These are phyloP conservation scores for Isatis tinctoria DNA, from an alignment of 345 rosid species.

Conservation along the genomic window DNA sequence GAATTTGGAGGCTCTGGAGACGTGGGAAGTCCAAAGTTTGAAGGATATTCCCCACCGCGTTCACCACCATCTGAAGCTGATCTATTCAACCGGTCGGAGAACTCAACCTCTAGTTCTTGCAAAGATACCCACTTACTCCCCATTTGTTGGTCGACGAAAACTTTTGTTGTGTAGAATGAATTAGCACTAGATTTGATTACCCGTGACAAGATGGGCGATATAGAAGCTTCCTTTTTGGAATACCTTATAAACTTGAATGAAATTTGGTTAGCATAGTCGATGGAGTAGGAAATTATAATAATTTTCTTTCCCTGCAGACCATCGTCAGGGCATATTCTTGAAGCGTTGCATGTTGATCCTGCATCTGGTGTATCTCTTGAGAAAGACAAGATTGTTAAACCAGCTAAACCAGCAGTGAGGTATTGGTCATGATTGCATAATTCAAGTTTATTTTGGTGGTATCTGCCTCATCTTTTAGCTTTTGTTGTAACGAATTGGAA, in stretches of 20 bases:
- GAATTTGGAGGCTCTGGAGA: constrained; percentile 91
- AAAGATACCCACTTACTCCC: constrained; percentile 83
- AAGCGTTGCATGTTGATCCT: constrained; percentile 96
- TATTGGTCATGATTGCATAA: constrained; percentile 15
- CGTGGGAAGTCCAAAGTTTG: constrained; percentile 57
- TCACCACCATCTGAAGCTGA: constrained; percentile 80
- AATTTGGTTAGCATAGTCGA: not conserved
- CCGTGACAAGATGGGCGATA: constrained; percentile 47
- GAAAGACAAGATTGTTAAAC: constrained; percentile 57
- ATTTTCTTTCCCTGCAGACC: constrained; percentile 74
- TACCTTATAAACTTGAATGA: constrained; percentile 20
- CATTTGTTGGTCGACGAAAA: constrained; percentile 59
- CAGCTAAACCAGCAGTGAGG: constrained; percentile 58
- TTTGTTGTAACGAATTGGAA: not conserved
- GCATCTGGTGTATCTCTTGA: constrained; percentile 88
- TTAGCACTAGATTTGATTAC: constrained; percentile 50
- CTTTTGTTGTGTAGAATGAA: constrained; percentile 46
- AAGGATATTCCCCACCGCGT: constrained; percentile 80
- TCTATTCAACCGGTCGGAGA: constrained; percentile 92
- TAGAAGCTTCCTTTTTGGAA: constrained; percentile 59
- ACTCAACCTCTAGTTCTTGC: constrained; percentile 96
- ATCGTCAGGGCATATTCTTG: constrained; percentile 76
- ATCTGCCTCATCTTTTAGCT: not conserved
- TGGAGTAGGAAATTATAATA: constrained; percentile 36
- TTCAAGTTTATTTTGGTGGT: not conserved